Conservation (phyloP, 306 rosid species). For the Vigna nakashimae region DNA sequence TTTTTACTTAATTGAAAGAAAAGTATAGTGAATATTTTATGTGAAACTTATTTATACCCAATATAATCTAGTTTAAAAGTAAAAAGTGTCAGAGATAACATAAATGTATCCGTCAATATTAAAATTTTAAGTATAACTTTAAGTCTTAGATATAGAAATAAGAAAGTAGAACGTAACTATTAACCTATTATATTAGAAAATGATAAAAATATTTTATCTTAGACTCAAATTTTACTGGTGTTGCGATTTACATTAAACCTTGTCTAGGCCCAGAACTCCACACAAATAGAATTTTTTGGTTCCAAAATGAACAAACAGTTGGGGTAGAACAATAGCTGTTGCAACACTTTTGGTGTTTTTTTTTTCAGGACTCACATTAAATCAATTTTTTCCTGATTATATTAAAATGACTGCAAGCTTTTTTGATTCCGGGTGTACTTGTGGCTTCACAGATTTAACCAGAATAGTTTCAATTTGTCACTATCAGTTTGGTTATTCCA, state of each 20-base stretch:
- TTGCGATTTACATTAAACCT: too few relatives aligned
- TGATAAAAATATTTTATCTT: too few relatives aligned
- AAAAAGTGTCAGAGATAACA: not conserved
- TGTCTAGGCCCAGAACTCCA: too few relatives aligned
- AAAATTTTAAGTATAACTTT: too few relatives aligned
- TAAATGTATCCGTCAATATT: not conserved
- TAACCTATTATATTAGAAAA: too few relatives aligned
- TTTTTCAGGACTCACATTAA: not conserved
- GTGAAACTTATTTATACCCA: accelerated
- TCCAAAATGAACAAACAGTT: too few relatives aligned
- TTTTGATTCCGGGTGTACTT: not conserved
- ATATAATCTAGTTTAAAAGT: not conserved
- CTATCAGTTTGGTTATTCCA: not conserved
- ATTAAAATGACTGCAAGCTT: not conserved
- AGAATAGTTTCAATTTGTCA: not conserved
- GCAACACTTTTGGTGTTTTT: not conserved
- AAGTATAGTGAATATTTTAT: not conserved
- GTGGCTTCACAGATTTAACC: not conserved
- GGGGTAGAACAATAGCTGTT: not conserved
- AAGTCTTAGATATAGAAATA: too few relatives aligned
- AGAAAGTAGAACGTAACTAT: too few relatives aligned
- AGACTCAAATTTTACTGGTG: too few relatives aligned
- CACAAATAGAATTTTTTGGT: too few relatives aligned
- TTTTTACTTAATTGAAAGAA: too few relatives aligned
- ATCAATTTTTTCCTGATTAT: not conserved